phyloP scores from a whole-genome alignment of 176 grass and related monocot species.

The Hordeum vulgare region DNA sequence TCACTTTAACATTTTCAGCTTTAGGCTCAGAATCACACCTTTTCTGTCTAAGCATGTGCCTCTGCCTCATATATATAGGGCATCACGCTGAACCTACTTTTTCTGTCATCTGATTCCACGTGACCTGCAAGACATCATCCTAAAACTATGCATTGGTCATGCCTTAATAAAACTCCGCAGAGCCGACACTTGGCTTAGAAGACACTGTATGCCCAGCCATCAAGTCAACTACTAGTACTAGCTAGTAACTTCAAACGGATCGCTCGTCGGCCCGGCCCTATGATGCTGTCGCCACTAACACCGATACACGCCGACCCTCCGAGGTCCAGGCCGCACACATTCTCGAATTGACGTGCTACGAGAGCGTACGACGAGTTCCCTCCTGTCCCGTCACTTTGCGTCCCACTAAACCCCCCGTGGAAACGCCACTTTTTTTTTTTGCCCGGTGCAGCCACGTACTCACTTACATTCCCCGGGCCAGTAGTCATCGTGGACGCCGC shows the following conservation, averaged over 20 bases:
- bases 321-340: not conserved
- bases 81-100: no score
- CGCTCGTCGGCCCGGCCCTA: not conserved
- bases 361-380: not conserved
- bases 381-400: not conserved
- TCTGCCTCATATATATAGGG: no score
- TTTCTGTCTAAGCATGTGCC: no score
- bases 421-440: not conserved
- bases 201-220: not conserved
- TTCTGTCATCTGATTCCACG: no score
- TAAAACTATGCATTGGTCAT: no score
- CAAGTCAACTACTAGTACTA: not conserved
- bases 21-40: no score
- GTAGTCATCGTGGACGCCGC: not conserved
- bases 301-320: not conserved
- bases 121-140: no score
- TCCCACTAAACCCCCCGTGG: not conserved
- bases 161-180: no score
- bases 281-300: conserved; percentile 13
- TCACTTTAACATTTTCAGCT: no score
- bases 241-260: not conserved
- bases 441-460: not conserved
- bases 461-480: not conserved
- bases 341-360: not conserved
- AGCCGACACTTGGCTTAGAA: conserved; percentile 20